Conservation (phyloP, 495 filamentous ascomycete species). For the Penicillium alfredii region DNA sequence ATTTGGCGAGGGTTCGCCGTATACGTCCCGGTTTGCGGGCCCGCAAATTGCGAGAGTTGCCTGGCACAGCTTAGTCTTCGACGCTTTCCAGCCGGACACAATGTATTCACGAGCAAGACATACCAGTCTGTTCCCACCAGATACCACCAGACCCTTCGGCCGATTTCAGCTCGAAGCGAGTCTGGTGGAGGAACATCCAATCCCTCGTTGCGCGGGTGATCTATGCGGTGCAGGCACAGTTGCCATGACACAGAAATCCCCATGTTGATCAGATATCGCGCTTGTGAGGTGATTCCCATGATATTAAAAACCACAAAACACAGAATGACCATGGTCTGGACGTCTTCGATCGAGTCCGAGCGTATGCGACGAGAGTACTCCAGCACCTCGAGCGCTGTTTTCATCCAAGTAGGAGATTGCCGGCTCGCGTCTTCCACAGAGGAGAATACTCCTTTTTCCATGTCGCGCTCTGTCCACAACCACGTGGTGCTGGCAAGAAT, state of each 20-base stretch:
- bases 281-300: constrained; percentile 33
- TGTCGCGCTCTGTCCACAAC: constrained; percentile 29
- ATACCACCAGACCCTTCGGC: constrained; percentile 47
- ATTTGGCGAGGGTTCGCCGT: constrained; percentile 37
- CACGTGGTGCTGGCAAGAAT: constrained; percentile 40
- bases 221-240: constrained; percentile 37
- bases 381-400: constrained; percentile 32
- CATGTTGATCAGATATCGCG: constrained; percentile 27
- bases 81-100: no score
- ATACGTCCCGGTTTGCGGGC: constrained; percentile 37
- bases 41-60: constrained; percentile 33
- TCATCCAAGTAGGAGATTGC: constrained; percentile 30
- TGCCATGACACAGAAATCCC: constrained; percentile 33
- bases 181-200: constrained; percentile 13
- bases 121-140: constrained; percentile 43
- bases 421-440: constrained; percentile 25
- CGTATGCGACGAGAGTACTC: constrained; percentile 26
- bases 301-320: constrained; percentile 33
- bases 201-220: constrained; percentile 22
- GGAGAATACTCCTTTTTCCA: constrained; percentile 20
- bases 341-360: constrained; percentile 31
- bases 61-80: no score
- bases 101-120: no score
- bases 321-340: constrained; percentile 39
- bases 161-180: constrained; percentile 32